Base-by-base conservation (phyloP, 805 yeast genomes). In the Yarrowia bubula region DNA sequence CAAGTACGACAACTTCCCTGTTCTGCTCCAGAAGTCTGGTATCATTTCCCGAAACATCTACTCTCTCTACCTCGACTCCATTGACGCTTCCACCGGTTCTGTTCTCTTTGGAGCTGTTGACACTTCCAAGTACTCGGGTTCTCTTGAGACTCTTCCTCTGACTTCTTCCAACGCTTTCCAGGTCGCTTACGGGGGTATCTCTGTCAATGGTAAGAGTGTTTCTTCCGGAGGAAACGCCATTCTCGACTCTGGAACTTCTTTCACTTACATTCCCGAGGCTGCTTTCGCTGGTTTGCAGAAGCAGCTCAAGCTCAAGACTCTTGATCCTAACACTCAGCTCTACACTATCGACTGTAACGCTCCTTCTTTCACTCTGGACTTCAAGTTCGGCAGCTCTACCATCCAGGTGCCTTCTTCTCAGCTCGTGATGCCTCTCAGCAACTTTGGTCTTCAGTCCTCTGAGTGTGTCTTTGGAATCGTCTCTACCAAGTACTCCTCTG, bases 341-440 rank as follows among this genome's bases (percentile, higher is more conserved):
- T 37, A 51, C 43, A 51, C 43, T n/a, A 51, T 51, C 10, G 42
- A 18, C 9, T 51, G 58, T 18, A 37, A 37, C 22, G 43, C 33
- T 14, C n/a, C 42, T 5, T 8, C 43, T 14, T 51, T 51, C 58
- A 51, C 9, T 15, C 18, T 51, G 33, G 43, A 51, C 33, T 51
- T 37, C 58, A 51, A 38, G 43, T 51, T 51, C 14, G 58, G 58
- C 6, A 14, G 18, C 22, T 8, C 58, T 14, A 51, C 92, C 81
- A 89, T 96, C 60, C 86, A 95, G 74, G 74, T 88, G 68, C 88
- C 98, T 42, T 86, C 85, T 74, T 98, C 95, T 77, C 95, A 95
- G 63, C 63, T 74, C 55, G 67, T 74, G 53, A 67, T 72, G 66
- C 72, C 72, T 10, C 48, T 55, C 39, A 42, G 33, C 48, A 55